These are phyloP conservation scores for Coniochaeta sp. DNA, from an alignment of 2,329 filamentous ascomycete species.

Conservation along the genomic window DNA sequence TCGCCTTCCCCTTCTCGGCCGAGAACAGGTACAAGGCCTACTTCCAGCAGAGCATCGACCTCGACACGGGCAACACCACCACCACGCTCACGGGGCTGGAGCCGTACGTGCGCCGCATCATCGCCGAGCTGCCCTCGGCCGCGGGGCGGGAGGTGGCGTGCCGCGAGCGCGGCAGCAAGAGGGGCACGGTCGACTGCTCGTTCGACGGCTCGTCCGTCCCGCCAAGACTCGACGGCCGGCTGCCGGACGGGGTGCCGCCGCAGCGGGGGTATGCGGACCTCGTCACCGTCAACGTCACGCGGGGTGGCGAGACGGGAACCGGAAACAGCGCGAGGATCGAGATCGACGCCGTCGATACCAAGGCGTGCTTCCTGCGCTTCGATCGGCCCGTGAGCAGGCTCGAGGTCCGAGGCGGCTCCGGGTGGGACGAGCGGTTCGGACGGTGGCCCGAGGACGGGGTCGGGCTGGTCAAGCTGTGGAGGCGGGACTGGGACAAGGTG, in stretches of 20 bases:
- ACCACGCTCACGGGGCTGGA: slow-evolving; percentile 64
- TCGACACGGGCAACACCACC: slow-evolving; percentile 63
- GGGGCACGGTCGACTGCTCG: slow-evolving; percentile 56
- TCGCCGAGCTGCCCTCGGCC: slow-evolving; percentile 64
- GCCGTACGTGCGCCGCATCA: slow-evolving; percentile 59
- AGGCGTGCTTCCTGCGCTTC: slow-evolving; percentile 69
- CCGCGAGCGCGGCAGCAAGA: slow-evolving; percentile 28
- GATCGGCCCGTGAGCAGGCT: slow-evolving; percentile 60
- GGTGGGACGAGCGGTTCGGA: slow-evolving; percentile 58
- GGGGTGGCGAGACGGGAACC: slow-evolving; percentile 27
- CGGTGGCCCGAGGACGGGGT: slow-evolving; percentile 51
- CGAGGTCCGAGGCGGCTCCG: slow-evolving; percentile 50
- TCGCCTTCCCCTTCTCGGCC: slow-evolving; percentile 80
- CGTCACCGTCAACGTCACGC: slow-evolving; percentile 57
- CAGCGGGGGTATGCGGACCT: slow-evolving; percentile 44
- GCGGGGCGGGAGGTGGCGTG: slow-evolving; percentile 55
- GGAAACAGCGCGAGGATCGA: slow-evolving; percentile 52
- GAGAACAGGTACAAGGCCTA: slow-evolving; percentile 77
- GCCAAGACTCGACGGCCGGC: slow-evolving; percentile 53
- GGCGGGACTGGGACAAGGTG: slow-evolving; percentile 66
- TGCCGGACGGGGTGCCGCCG: slow-evolving; percentile 30
- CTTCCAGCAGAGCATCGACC: slow-evolving; percentile 75
- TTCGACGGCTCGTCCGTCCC: slow-evolving; percentile 57
- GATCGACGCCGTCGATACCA: slow-evolving; percentile 67
- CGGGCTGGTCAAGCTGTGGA: slow-evolving; percentile 54